Base-by-base conservation (phyloP, 2,329 filamentous ascomycete species). In the Achaetomium macrosporum region DNA sequence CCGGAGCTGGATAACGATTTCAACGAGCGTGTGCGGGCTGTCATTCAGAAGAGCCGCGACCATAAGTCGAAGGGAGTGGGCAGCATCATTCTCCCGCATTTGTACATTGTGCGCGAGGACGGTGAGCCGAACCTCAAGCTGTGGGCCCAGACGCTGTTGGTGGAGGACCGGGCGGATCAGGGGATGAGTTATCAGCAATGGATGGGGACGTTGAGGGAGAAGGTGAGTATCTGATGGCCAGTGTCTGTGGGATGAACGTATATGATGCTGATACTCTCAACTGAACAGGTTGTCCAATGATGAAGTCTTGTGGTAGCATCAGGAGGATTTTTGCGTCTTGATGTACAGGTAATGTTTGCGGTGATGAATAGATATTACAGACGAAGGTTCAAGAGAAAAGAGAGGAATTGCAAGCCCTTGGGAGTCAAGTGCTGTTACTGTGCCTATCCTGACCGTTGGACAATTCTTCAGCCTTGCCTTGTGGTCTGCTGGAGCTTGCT, bases 91-190 rank as follows among this genome's bases (percentile, higher is more conserved):
- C 83, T 95, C 57, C 93, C 93, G 45, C 89, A 95, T 65, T 76
- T 99, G 52, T 99, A 97, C 68, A 79, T 97, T 63, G 87, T 97
- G 57, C 84, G 91, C 63, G 92, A 97, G 70, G 93, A 97, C 65
- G 93, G 93, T 48, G 93, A 99, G 73, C 93, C 93, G 31, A 92
- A 88, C 64, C 75, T 99, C 68, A 91, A 95, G 72, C 76, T 97
- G 58, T 99, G 93, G 93, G 93, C 93, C 42, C 92, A 96, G 76
- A 96, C 93, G 41, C 76, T 97, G 70, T 75, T 99, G 64, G 87
- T 99, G 43, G 93, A 99, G 71, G 93, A 99, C 71, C 79, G 92
- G 60, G 90, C 92, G 51, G 93, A 99, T 68, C 90, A 96, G 73
- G 87, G 90, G 46, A 85, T 95, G 72, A 95, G 91, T 68, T 85